Conservation (phyloP, 1,284 basidiomycete species). For the Microbotryum silenes-acaulis region DNA sequence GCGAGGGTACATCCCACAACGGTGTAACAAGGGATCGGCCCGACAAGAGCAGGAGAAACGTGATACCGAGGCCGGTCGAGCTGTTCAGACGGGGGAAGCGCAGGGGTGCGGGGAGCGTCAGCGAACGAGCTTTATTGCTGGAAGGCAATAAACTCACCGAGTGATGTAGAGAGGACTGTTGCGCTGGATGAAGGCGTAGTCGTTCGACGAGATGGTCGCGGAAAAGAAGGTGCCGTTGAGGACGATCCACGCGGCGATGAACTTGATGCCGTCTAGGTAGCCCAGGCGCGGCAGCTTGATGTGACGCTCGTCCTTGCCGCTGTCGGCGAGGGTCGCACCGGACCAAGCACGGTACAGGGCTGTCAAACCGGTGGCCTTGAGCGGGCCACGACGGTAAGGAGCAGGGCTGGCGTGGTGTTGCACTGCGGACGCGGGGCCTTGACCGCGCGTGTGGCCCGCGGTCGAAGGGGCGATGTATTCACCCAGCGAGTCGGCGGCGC, state of each 20-base stretch:
- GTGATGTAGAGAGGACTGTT: conserved; percentile 37
- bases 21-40: conserved; percentile 38
- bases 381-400: conserved; percentile 27
- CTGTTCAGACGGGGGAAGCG: conserved; percentile 7
- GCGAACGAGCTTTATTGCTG: neutral
- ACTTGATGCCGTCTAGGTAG: conserved; percentile 40
- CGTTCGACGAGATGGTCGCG: conserved; percentile 33
- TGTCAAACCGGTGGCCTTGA: conserved; percentile 27
- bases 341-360: conserved; percentile 24
- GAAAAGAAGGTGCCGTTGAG: conserved; percentile 40
- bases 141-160: conserved; percentile 20
- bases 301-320: conserved; percentile 33
- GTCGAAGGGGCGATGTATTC: conserved; percentile 19
- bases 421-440: neutral
- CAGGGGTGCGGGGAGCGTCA: neutral
- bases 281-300: conserved; percentile 34
- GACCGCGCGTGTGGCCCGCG: conserved; percentile 4
- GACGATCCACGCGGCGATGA: conserved; percentile 38
- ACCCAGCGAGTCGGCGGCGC: conserved; percentile 3
- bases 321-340: conserved; percentile 31
- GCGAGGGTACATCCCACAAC: conserved; percentile 36
- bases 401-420: neutral
- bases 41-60: conserved; percentile 37
- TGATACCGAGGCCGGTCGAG: conserved; percentile 37
- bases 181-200: conserved; percentile 37